Conservation (phyloP, 345 rosid species). For the Brassica cretica region DNA sequence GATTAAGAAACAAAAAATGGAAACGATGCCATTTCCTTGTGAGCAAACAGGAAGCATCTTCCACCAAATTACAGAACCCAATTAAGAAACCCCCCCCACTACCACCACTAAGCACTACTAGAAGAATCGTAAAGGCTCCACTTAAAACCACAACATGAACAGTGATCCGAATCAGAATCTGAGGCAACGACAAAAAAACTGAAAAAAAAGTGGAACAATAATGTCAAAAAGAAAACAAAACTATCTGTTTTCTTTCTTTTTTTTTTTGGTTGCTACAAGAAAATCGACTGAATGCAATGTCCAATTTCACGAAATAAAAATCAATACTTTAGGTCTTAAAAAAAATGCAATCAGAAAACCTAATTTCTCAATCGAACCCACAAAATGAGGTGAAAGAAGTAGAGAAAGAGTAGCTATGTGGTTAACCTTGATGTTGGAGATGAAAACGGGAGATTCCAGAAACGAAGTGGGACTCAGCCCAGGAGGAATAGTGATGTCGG, state of each 20-base stretch:
- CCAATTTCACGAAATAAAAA: slow-evolving; percentile 27
- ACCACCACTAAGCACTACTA: slow-evolving; percentile 17
- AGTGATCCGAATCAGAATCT: slow-evolving; percentile 13
- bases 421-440: slow-evolving; percentile 80
- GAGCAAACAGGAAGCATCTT: slow-evolving; percentile 35
- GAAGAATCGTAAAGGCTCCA: slow-evolving; percentile 24
- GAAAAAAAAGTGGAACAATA: slow-evolving; percentile 14
- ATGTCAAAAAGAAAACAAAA: neutral
- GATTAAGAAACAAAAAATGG: slow-evolving; percentile 29
- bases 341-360: slow-evolving; percentile 16
- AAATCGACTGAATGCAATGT: slow-evolving; percentile 5
- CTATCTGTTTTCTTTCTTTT: neutral
- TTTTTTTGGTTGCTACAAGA: neutral
- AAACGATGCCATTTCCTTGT: slow-evolving; percentile 22
- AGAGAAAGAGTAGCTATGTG: slow-evolving; percentile 4
- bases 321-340: neutral
- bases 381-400: slow-evolving; percentile 8
- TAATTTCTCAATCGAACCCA: slow-evolving; percentile 22
- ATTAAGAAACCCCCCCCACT: slow-evolving; percentile 3
- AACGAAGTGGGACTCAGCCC: slow-evolving; percentile 92
- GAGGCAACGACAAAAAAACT: slow-evolving; percentile 14
- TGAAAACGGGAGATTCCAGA: slow-evolving; percentile 91
- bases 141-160: slow-evolving; percentile 4
- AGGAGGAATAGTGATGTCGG: slow-evolving; percentile 76
- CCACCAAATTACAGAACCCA: slow-evolving; percentile 25